A percentile compares a stretch with the other conserved stretches of the same genome.
Conservation (phyloP, 192 early-diverging fungal genomes). For the Cladochytrium replicatum region DNA sequence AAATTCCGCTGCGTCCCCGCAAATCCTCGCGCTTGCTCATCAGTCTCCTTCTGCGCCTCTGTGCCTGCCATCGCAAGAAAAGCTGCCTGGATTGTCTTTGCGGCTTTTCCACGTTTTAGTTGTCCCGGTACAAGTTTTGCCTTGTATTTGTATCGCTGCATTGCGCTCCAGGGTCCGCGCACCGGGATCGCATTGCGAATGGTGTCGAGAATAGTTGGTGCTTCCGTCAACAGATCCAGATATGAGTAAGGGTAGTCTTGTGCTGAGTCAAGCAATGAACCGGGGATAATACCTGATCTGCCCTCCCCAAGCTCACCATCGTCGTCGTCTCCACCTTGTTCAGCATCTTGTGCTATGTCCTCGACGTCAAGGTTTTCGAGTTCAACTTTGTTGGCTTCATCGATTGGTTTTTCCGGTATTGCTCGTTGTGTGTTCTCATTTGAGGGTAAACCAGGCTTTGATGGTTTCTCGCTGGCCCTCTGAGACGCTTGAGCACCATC, state of each 20-base stretch:
- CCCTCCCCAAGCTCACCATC: not conserved
- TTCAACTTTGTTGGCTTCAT: not conserved
- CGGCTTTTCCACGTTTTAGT: conserved; percentile 77
- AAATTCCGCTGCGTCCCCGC: no score
- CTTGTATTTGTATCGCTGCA: conserved; percentile 89
- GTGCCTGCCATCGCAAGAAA: conserved; percentile 23
- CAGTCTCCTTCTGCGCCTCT: no score
- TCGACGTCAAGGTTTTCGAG: no score
- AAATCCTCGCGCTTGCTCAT: no score
- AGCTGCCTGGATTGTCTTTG: conserved; percentile 33
- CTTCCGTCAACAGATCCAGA: conserved; percentile 71
- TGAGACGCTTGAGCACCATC: conserved; percentile 2
- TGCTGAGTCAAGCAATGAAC: not conserved
- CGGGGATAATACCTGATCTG: not conserved
- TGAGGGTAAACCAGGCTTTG: no score
- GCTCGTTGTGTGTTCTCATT: no score
- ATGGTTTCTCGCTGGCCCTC: conserved; percentile 21
- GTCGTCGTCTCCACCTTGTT: not conserved
- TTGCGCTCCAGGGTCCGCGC: conserved; percentile 79
- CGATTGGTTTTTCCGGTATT: no score
- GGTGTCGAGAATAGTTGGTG: conserved; percentile 69
- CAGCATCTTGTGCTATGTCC: not conserved
- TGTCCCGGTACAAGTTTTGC: conserved; percentile 86
- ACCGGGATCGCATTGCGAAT: conserved; percentile 81
- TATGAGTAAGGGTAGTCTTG: conserved; percentile 1